Base-by-base conservation (phyloP, 441 rosid species). In the Adansonia madagascariensis region DNA sequence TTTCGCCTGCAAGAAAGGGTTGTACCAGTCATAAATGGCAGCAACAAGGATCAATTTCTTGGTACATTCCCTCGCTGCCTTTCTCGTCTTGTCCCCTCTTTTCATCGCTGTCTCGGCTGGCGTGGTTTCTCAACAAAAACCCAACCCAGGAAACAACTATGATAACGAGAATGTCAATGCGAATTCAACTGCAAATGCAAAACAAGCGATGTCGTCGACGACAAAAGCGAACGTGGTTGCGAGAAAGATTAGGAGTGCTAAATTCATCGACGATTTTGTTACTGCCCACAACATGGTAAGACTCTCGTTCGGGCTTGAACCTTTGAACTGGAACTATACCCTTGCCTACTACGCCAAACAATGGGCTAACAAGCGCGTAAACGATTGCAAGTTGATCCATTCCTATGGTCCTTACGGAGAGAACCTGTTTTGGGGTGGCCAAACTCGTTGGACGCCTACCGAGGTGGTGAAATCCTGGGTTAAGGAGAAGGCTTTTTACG, bases 401-500 rank as follows among this genome's bases (percentile, higher is more conserved):
- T 89, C 88, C 0, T 7, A n/a, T 15, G 86, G 88, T 3, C 77
- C 80, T 0, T 86, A 86, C 49, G 89, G 93, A 0, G 90, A 89
- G 81, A 91, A 92, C 76, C 1, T 86, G 18, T 85, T 88, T 63
- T 88, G 92, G 94, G 82, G 86, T 20, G 72, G 65, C 55, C 18
- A 1, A 7, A 79, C 14, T 20, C 60, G 14, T 27, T 94, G 97
- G 95, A 74, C 81, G 0, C 86, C 88, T 4, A n/a, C 15, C 0
- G 74, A 15, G 15, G 86, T 88, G 10, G 91, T 87, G 49, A 68
- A 60, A 17, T 18, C 27, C 14, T 94, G 94, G 94, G 85, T 31
- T 0, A 80, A 64, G 2, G 90, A 92, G 80, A 20, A 46, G 18
- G 6, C 49, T 17, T 35, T 67, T 55, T 89, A 80, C 9, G 61